Evolutionary conservation across 2,329 filamentous ascomycete species (phyloP).

Genomic region (Chaetomium olivaceum): DNA sequence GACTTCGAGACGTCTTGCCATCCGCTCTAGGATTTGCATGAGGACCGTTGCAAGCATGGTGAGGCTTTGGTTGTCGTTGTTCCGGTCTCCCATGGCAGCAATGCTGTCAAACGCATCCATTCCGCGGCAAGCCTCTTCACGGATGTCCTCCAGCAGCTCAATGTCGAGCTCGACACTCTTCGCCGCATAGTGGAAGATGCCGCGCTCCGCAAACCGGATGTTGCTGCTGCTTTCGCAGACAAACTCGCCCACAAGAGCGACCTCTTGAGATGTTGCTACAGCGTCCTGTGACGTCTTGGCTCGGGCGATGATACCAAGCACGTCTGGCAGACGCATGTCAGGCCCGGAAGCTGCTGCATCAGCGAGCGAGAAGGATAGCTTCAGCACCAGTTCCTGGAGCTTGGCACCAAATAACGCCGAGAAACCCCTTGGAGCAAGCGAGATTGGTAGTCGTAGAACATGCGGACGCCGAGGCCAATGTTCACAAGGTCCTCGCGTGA

Average conservation of each 20-base stretch:
- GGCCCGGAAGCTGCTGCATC: slow-evolving; percentile 40
- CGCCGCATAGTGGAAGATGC: slow-evolving; percentile 52
- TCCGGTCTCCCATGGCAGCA: slow-evolving; percentile 43
- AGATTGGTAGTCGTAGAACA: slow-evolving; percentile 55
- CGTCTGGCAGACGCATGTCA: slow-evolving; percentile 45
- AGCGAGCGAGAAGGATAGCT: slow-evolving; percentile 52
- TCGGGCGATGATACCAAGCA: slow-evolving; percentile 45
- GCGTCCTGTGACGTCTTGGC: slow-evolving; percentile 50
- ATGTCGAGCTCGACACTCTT: slow-evolving; percentile 54
- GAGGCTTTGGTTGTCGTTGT: slow-evolving; percentile 42
- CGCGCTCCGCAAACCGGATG: slow-evolving; percentile 53
- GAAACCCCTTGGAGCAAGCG: slow-evolving; percentile 54
- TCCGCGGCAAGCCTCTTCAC: slow-evolving; percentile 53
- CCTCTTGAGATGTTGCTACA: slow-evolving; percentile 48
- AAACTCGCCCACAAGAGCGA: slow-evolving; percentile 52
- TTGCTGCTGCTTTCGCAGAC: slow-evolving; percentile 46
- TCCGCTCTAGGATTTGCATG: slow-evolving; percentile 54
- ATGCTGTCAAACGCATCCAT: slow-evolving; percentile 57
- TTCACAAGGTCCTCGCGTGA: slow-evolving; percentile 49
- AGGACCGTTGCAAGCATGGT: slow-evolving; percentile 48
- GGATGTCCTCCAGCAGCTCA: slow-evolving; percentile 54
- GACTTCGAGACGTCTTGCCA: slow-evolving; percentile 52
- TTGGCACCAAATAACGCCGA: slow-evolving; percentile 53
- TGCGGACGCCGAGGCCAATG: slow-evolving; percentile 49
- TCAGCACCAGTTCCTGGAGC: slow-evolving; percentile 54